phyloP scores from a whole-genome alignment of 768 basidiomycete genomes.

The Amanita jacksonii region DNA sequence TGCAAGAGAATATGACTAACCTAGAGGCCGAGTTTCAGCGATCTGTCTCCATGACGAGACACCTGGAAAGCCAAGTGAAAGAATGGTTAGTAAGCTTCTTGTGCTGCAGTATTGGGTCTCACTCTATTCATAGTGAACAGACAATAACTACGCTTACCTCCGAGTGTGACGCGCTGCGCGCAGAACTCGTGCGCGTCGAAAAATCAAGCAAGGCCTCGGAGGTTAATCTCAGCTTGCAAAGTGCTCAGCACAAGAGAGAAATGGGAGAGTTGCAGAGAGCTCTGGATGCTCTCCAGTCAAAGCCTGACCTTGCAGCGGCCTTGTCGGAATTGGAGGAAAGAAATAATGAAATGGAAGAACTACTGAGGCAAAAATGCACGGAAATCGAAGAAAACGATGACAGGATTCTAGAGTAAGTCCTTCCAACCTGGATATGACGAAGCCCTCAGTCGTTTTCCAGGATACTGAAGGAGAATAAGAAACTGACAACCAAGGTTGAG shows the following conservation, averaged over 20 bases:
- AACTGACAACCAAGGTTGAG: constrained; percentile 59
- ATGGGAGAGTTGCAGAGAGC: constrained; percentile 49
- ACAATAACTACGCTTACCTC: constrained; percentile 28
- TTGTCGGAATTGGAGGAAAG: constrained; percentile 57
- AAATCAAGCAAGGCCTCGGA: constrained; percentile 53
- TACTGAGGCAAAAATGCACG: constrained; percentile 55
- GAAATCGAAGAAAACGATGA: constrained; percentile 87
- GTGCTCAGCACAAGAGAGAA: constrained; percentile 59
- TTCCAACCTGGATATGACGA: not conserved
- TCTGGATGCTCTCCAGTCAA: constrained; percentile 39
- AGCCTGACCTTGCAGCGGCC: constrained; percentile 44
- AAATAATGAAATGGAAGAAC: constrained; percentile 67
- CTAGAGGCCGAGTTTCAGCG: constrained; percentile 62
- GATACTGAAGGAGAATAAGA: constrained; percentile 75
- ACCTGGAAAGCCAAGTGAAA: constrained; percentile 52
- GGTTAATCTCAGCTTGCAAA: constrained; percentile 54
- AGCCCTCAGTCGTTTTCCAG: constrained; percentile 26
- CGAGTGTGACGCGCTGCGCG: constrained; percentile 31
- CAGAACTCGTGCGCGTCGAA: constrained; percentile 42
- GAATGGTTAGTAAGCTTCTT: constrained; percentile 35
- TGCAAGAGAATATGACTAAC: constrained; percentile 48
- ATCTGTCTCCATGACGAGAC: constrained; percentile 47
- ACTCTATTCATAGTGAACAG: constrained; percentile 32
- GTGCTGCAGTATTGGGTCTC: not conserved
- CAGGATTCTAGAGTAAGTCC: constrained; percentile 61